Conservation (phyloP, 768 basidiomycete genomes). For the Suillus alpinus region DNA sequence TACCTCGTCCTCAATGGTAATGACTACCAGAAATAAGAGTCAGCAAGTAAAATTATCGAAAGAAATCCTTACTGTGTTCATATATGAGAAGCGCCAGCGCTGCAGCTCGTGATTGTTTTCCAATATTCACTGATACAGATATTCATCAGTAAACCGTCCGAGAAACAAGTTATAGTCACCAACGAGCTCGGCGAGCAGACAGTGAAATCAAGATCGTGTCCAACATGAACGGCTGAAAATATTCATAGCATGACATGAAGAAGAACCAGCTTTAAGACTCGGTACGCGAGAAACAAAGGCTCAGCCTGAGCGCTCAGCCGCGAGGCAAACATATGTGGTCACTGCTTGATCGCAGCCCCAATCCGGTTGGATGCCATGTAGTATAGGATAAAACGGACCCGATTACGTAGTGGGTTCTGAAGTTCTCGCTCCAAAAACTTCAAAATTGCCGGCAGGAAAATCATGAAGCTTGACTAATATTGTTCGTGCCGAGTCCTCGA, state of each 20-base stretch:
- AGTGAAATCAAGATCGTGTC: neutral
- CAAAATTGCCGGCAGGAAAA: constrained; percentile 2
- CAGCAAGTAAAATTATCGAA: neutral
- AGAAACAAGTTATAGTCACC: neutral
- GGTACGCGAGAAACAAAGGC: neutral
- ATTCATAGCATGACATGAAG: neutral
- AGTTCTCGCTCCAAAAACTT: neutral
- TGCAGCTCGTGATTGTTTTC: constrained; percentile 8
- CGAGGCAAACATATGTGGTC: neutral
- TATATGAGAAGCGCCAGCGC: constrained; percentile 13
- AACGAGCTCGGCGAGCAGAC: neutral
- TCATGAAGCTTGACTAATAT: neutral
- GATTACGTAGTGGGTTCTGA: neutral
- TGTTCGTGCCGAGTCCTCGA: neutral
- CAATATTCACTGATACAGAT: constrained; percentile 6
- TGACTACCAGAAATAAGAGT: constrained; percentile 1
- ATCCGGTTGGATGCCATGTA: constrained; percentile 1
- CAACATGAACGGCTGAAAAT: neutral
- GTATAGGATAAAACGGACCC: neutral
- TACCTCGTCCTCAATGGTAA: constrained; percentile 11
- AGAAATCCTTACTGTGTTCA: constrained; percentile 9
- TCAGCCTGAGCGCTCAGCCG: neutral
- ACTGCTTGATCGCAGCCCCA: neutral
- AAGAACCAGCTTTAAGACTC: neutral
- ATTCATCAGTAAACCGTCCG: neutral